Base-by-base conservation (phyloP, 345 rosid species). In the Ceriops zippeliana region DNA sequence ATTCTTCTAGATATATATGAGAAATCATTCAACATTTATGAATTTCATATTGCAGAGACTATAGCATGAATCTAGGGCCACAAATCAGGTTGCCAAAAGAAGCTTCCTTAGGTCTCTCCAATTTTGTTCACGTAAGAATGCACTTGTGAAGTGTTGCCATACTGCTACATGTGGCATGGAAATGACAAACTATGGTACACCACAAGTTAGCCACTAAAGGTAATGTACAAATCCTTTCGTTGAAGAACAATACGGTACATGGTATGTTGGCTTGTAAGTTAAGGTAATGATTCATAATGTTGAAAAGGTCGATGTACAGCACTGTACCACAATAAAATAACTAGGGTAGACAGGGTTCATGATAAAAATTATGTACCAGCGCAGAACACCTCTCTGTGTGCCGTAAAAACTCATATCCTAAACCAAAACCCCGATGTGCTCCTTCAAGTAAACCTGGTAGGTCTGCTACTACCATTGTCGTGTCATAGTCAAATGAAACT, bases 361-460 rank as follows among this genome's bases (percentile, higher is more conserved):
- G 76, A 67, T 17, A 57, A 56, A 69, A 72, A 80, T 75, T 63
- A 47, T 27, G 51, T 86, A 91, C 97, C 98, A 91, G 81, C 61
- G 91, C 87, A 74, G 98, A 93, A 76, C 97, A 89, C 86, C 98
- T 86, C 79, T 91, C 98, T 32, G 96, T 89, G 82, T 93, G 96
- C 38, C 96, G 73, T 49, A 93, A 83, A 79, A 91, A 91, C 81
- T 91, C 96, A 35, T 86, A 96, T 76, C 98, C 98, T 72, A 93
- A 81, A 78, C 96, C 98, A 66, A 88, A 93, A 63, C 96, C 97
- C 76, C 81, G 75, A 79, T 89, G 98, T 28, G 98, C 98, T 79
- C 97, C 97, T 88, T 89, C 97, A 66, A 91, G 96, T 73, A 93
- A 84, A 80, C 97, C 97, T 63, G 98, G 98, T 52, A 93, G 86